Conservation (phyloP, 495 filamentous ascomycete genomes). For the Hyaloscypha hepaticicola region DNA sequence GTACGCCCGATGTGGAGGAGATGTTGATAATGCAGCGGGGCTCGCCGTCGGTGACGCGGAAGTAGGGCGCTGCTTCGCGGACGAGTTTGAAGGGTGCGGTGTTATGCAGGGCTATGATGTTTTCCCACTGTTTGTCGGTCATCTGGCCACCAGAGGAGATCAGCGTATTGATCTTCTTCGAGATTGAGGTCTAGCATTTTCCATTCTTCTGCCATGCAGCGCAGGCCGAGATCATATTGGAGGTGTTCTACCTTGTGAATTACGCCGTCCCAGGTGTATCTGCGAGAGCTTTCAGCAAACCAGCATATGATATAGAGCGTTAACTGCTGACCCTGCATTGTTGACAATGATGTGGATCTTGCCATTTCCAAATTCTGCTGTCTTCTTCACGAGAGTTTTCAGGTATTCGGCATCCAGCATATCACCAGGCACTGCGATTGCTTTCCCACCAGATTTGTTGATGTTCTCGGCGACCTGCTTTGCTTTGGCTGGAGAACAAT, state of each 20-base stretch:
- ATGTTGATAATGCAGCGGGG: constrained; percentile 80
- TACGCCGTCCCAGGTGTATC: constrained; percentile 81
- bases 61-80: constrained; percentile 76
- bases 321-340: constrained; percentile 61
- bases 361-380: constrained; percentile 76
- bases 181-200: constrained; percentile 15
- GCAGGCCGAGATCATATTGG: constrained; percentile 15
- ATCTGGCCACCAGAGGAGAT: constrained; percentile 48
- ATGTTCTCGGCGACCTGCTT: constrained; percentile 51
- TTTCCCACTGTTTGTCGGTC: constrained; percentile 89
- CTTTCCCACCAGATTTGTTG: constrained; percentile 60
- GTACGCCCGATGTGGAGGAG: constrained; percentile 71
- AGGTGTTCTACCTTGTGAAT: constrained; percentile 68
- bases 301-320: not conserved
- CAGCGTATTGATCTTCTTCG: constrained; percentile 13
- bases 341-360: constrained; percentile 90
- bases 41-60: constrained; percentile 81
- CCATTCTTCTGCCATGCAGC: constrained; percentile 9
- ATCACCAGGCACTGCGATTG: constrained; percentile 70
- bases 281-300: constrained; percentile 17
- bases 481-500: constrained; percentile 55
- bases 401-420: constrained; percentile 67
- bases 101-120: constrained; percentile 75
- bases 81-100: constrained; percentile 82
- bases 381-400: constrained; percentile 63